Conservation (phyloP, 768 basidiomycete species). For the Macrolepiota albuminosa region DNA sequence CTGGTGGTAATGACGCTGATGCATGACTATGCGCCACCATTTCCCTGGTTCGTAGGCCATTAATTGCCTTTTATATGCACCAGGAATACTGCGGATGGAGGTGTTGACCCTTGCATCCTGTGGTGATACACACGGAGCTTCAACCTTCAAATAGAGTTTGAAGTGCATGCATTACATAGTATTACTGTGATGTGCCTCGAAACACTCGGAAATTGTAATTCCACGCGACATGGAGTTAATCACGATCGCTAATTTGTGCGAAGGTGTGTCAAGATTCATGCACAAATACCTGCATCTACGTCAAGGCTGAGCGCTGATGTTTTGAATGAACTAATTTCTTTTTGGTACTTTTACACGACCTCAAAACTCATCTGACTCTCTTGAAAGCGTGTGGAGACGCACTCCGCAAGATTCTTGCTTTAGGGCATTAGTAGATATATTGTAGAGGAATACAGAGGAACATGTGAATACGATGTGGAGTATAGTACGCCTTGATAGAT, state of each 20-base stretch:
- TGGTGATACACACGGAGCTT: background rate
- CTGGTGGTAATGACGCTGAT: background rate
- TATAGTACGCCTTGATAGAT: background rate
- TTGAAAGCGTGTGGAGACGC: background rate
- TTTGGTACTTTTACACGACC: background rate
- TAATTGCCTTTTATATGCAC: background rate
- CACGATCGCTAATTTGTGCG: background rate
- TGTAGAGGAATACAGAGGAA: background rate
- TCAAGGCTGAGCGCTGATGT: background rate
- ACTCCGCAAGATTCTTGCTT: background rate
- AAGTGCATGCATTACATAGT: background rate
- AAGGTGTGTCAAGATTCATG: no score
- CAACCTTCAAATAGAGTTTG: background rate
- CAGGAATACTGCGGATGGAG: background rate
- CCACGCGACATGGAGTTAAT: background rate
- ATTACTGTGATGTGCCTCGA: background rate
- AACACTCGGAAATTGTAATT: background rate
- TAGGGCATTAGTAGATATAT: background rate
- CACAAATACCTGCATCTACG: background rate
- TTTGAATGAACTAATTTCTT: background rate
- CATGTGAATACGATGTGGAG: background rate
- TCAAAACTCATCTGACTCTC: background rate
- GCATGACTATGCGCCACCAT: slow-evolving; percentile 1
- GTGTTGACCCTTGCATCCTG: background rate
- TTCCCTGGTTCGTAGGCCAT: background rate